These are phyloP conservation scores for Adansonia digitata DNA, from an alignment of 345 rosid species.

Conservation along the genomic window DNA sequence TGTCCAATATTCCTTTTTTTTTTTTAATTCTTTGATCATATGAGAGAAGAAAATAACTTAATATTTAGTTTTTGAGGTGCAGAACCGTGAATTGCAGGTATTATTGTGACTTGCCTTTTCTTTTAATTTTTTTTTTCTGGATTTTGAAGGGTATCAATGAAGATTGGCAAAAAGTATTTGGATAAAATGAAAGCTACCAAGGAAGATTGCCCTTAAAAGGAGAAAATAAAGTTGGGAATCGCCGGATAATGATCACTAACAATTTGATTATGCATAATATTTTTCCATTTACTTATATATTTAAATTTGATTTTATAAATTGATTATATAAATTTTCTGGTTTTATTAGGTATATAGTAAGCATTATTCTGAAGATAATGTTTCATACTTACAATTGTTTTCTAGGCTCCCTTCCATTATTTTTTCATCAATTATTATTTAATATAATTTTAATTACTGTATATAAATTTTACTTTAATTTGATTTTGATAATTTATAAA, in stretches of 20 bases:
- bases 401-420: no score
- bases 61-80: no score
- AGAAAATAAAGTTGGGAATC: constrained; percentile 27
- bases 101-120: no score
- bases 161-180: constrained; percentile 22
- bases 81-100: no score
- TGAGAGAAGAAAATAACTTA: no score
- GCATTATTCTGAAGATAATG: background rate
- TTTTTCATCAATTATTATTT: no score
- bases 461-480: no score
- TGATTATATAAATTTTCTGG: background rate
- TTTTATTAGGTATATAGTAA: background rate
- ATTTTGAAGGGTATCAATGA: constrained; percentile 25
- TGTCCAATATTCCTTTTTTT: background rate
- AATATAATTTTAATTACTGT: no score
- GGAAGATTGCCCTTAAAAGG: constrained; percentile 20
- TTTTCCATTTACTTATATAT: background rate
- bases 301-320: no score
- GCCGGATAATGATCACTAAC: constrained; percentile 12
- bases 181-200: constrained; percentile 16
- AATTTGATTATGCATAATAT: constrained; percentile 2
- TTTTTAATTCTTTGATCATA: no score
- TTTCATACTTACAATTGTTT: no score
- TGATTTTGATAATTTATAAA: no score
- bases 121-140: background rate